Conservation (phyloP, 1,284 basidiomycete species). For the Austroboletus olivaceoglutinosus region DNA sequence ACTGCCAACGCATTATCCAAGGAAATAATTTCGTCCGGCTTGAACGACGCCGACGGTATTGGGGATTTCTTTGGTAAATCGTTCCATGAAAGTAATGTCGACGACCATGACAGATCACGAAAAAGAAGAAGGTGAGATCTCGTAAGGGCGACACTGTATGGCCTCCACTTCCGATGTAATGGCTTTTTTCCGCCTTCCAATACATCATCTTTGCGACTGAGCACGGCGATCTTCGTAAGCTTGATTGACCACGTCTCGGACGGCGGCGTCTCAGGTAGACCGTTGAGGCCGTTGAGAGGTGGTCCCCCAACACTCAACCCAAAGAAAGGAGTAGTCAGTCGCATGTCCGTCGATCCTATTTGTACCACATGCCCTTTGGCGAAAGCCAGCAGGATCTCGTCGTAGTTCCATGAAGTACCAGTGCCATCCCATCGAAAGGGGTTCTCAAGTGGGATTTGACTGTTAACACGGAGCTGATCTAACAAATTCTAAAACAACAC, state of each 20-base stretch:
- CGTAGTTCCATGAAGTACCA: constrained; percentile 64
- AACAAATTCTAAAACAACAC: constrained; percentile 56
- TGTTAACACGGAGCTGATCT: constrained; percentile 71
- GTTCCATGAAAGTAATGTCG: constrained; percentile 54
- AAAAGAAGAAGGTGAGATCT: constrained; percentile 91
- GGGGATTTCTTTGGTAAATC: constrained; percentile 41
- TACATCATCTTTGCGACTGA: constrained; percentile 84
- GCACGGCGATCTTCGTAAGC: constrained; percentile 79
- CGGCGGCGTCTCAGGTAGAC: constrained; percentile 20
- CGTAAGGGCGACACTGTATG: constrained; percentile 85
- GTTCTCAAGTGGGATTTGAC: constrained; percentile 60
- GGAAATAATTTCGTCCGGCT: constrained; percentile 86
- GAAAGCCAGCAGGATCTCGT: constrained; percentile 68
- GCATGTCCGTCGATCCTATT: constrained; percentile 45
- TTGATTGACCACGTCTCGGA: constrained; percentile 57
- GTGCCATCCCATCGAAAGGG: constrained; percentile 81
- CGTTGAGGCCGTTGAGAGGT: constrained; percentile 22
- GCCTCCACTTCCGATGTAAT: constrained; percentile 82
- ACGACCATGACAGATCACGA: constrained; percentile 76
- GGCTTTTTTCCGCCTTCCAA: constrained; percentile 76
- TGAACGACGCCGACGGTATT: constrained; percentile 61
- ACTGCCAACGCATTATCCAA: constrained; percentile 80
- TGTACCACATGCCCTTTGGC: constrained; percentile 64
- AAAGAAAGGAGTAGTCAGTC: constrained; percentile 49
- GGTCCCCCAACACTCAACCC: constrained; percentile 42